phyloP scores from a whole-genome alignment of 805 yeast species.

The Sugiyamaella smithiae region DNA sequence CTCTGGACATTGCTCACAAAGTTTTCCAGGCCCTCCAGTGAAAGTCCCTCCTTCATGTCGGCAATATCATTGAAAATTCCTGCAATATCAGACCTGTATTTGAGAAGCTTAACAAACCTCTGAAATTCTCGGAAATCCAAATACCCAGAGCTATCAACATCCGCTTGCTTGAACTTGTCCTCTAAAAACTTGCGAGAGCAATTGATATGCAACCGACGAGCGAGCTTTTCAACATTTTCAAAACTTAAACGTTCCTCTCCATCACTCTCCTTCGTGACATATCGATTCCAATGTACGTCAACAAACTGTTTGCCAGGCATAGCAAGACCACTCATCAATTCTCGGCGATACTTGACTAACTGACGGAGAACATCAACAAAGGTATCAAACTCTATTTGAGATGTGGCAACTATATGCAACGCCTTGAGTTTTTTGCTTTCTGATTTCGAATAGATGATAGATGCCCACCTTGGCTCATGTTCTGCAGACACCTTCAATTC shows the following conservation, averaged over 20 bases:
- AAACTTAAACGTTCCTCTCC: conserved; percentile 42
- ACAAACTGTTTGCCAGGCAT: conserved; percentile 64
- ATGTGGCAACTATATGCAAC: conserved; percentile 69
- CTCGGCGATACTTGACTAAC: conserved; percentile 56
- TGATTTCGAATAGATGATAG: conserved; percentile 66
- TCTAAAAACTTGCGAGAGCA: conserved; percentile 54
- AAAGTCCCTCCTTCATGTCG: conserved; percentile 14
- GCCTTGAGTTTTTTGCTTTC: conserved; percentile 67
- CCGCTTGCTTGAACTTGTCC: conserved; percentile 53
- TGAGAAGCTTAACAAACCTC: conserved; percentile 63
- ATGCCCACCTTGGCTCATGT: conserved; percentile 68
- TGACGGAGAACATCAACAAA: conserved; percentile 54
- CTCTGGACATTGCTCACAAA: conserved; percentile 51
- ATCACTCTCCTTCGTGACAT: conserved; percentile 31
- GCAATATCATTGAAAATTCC: conserved; percentile 44
- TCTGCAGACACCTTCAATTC: conserved; percentile 73
- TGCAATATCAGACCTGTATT: conserved; percentile 60
- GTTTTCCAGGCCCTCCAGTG: conserved; percentile 33
- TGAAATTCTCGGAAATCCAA: conserved; percentile 74
- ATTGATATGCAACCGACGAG: conserved; percentile 68
- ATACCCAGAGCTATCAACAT: conserved; percentile 45
- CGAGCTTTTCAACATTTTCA: conserved; percentile 63
- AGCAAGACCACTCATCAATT: conserved; percentile 59
- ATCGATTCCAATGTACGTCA: conserved; percentile 59
- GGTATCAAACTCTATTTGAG: conserved; percentile 49